Conservation (phyloP, 768 basidiomycete species). For the Aureoboletus auriporus region DNA sequence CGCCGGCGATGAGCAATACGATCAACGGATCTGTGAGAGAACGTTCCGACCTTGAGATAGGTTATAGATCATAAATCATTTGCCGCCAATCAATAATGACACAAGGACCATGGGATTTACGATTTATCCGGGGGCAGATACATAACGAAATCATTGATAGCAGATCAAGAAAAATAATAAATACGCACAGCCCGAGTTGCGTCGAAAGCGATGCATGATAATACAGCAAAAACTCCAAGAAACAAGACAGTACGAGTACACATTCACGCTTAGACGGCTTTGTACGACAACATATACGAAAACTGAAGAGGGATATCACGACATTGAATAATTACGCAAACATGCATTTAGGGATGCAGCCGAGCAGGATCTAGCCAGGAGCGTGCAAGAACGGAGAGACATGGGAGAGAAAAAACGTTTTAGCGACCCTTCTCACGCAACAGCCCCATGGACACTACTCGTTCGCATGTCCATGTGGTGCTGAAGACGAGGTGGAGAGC, state of each 20-base stretch:
- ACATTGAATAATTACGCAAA: conserved; percentile 17
- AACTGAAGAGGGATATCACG: too few relatives aligned
- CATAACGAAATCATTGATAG: conserved; percentile 25
- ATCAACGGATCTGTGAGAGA: too few relatives aligned
- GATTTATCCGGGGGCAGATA: too few relatives aligned
- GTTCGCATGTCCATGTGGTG: conserved; percentile 33
- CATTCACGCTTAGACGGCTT: conserved; percentile 12
- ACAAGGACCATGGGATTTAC: too few relatives aligned
- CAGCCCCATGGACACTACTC: conserved; percentile 26
- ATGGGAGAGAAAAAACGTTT: conserved; percentile 3
- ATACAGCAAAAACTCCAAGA: conserved; percentile 31
- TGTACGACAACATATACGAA: background rate
- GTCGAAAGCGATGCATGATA: conserved; percentile 18
- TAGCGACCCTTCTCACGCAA: conserved; percentile 19
- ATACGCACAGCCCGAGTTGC: conserved; percentile 15
- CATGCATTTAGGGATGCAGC: conserved; percentile 2
- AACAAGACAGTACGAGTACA: conserved; percentile 22
- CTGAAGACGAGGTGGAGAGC: conserved; percentile 31
- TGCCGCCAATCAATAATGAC: too few relatives aligned
- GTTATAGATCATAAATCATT: too few relatives aligned
- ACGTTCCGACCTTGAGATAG: too few relatives aligned
- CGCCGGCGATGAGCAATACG: too few relatives aligned
- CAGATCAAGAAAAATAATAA: conserved; percentile 25
- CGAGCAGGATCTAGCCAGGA: conserved; percentile 17
- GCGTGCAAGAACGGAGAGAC: conserved; percentile 19